Conservation (phyloP, 192 early-diverging fungal genomes). For the Phycomyces nitens region DNA sequence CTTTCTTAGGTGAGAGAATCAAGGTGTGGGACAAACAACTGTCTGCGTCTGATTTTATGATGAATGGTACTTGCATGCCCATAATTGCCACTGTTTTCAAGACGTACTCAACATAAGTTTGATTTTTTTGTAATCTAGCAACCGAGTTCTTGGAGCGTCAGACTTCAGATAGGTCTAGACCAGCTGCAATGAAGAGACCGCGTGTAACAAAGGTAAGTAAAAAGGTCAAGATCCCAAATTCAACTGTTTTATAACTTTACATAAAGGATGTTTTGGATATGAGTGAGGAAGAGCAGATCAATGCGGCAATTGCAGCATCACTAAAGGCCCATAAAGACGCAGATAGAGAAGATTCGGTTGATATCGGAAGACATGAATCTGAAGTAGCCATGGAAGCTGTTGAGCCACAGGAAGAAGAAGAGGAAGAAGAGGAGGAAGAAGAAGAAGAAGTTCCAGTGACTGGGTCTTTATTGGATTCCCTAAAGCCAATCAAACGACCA, state of each 20-base stretch:
- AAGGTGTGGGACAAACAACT: slow-evolving; percentile 60
- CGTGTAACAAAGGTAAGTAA: slow-evolving; percentile 35
- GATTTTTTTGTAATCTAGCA: slow-evolving; percentile 35
- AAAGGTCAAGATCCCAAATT: slow-evolving; percentile 7
- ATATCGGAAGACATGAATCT: slow-evolving; percentile 4
- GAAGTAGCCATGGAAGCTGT: slow-evolving; percentile 1
- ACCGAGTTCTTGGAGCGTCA: slow-evolving; percentile 56
- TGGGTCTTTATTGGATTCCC: slow-evolving; percentile 39
- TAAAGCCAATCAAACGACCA: slow-evolving; percentile 40
- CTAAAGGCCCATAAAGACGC: slow-evolving; percentile 28
- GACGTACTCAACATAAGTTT: slow-evolving; percentile 26
- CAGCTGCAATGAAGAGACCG: slow-evolving; percentile 26
- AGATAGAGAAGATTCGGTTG: neutral
- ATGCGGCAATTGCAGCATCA: slow-evolving; percentile 79
- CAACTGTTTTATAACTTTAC: neutral
- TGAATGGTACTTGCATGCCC: slow-evolving; percentile 50
- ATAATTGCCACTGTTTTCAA: slow-evolving; percentile 3
- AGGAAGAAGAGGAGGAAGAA: slow-evolving; percentile 28
- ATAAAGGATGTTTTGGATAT: slow-evolving; percentile 57
- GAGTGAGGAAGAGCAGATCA: slow-evolving; percentile 88
- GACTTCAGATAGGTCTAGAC: slow-evolving; percentile 3
- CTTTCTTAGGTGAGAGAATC: slow-evolving; percentile 68
- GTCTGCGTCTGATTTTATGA: slow-evolving; percentile 63
- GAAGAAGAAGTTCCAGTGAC: neutral
- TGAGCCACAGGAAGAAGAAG: slow-evolving; percentile 6